These are phyloP conservation scores for Physaria fendleri DNA, from an alignment of 345 rosid genomes.

Conservation along the genomic window DNA sequence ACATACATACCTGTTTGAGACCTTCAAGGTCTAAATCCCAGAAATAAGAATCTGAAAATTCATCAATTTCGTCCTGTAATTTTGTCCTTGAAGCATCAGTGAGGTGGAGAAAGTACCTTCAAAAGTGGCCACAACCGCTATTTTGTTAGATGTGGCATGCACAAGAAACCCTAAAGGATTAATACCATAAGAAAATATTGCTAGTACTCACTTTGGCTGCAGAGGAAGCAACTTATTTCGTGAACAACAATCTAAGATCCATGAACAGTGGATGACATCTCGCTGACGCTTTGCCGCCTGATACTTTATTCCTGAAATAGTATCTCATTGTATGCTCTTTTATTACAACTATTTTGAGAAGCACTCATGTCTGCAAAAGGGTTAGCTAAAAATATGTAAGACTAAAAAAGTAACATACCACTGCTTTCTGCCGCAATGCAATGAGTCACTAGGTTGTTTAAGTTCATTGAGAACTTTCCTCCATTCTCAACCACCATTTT, in stretches of 20 bases:
- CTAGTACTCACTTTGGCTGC: slow-evolving; percentile 65
- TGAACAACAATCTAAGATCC: slow-evolving; percentile 83
- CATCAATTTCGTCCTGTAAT: slow-evolving; percentile 80
- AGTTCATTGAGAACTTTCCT: slow-evolving; percentile 88
- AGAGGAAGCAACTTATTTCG: slow-evolving; percentile 69
- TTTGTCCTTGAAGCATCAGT: slow-evolving; percentile 65
- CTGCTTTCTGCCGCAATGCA: slow-evolving; percentile 87
- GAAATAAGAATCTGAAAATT: slow-evolving; percentile 75
- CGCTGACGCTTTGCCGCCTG: slow-evolving; percentile 77
- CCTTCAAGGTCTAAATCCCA: slow-evolving; percentile 74
- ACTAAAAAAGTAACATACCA: slow-evolving; percentile 49
- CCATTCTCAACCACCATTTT: slow-evolving; percentile 92
- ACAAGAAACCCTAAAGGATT: slow-evolving; percentile 1
- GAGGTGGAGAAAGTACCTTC: slow-evolving; percentile 80
- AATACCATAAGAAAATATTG: slow-evolving; percentile 2
- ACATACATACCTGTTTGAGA: slow-evolving; percentile 60
- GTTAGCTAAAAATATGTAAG: slow-evolving; percentile 8
- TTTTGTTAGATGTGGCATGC: neutral
- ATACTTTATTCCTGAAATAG: slow-evolving; percentile 69
- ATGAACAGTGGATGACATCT: slow-evolving; percentile 81
- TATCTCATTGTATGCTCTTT: slow-evolving; percentile 4
- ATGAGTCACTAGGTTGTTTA: slow-evolving; percentile 82
- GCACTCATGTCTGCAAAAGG: neutral
- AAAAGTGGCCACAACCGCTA: slow-evolving; percentile 4
- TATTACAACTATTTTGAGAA: neutral